Conservation (phyloP, 441 rosid genomes). For the Theobroma grandiflorum region DNA sequence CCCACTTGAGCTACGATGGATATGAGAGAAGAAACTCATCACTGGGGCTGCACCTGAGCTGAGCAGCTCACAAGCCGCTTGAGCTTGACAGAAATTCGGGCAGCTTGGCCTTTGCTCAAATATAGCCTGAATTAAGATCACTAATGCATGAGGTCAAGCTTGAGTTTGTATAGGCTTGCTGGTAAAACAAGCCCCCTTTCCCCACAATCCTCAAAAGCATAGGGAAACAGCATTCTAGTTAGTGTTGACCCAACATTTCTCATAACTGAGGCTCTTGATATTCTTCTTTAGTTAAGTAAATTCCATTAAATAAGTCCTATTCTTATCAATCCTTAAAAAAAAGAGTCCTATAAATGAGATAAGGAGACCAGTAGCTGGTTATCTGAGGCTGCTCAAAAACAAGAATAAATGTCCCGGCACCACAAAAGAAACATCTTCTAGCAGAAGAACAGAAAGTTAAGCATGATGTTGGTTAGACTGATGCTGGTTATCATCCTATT, state of each 20-base stretch:
- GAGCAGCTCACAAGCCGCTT: neutral
- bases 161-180: neutral
- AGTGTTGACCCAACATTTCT: neutral
- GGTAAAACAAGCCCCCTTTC: neutral
- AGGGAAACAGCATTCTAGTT: neutral
- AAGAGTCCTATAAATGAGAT: neutral
- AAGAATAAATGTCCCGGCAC: neutral
- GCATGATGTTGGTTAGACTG: neutral
- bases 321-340: neutral
- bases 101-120: neutral
- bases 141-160: neutral
- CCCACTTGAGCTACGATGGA: neutral
- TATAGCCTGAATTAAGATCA: neutral
- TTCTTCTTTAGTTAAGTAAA: neutral
- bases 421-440: neutral
- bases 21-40: neutral
- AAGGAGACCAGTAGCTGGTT: neutral
- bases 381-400: neutral
- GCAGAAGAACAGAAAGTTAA: neutral
- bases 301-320: neutral
- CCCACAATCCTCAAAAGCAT: neutral
- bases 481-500: neutral
- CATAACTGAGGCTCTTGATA: conserved; percentile 1
- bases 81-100: neutral
- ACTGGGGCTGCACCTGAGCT: neutral